Base-by-base conservation (phyloP, 2,329 filamentous ascomycete species). In the Diaporthe australafricana region DNA sequence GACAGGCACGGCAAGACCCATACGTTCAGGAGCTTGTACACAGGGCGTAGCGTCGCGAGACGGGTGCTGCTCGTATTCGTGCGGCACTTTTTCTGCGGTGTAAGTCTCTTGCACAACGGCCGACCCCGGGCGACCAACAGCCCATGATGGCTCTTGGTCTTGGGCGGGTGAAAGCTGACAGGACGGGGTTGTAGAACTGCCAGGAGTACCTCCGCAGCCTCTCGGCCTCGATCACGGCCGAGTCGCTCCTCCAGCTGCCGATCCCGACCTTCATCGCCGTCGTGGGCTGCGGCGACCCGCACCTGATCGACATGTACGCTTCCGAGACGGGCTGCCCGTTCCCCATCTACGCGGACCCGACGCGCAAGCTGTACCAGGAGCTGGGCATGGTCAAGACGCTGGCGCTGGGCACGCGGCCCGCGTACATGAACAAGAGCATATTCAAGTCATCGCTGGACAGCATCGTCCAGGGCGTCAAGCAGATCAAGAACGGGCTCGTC, bases 21-120 rank as follows among this genome's bases (percentile, higher is more conserved):
- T 53, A 83, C 87, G 0, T 94, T 94, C 80, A 88, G 88, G 80
- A 90, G 87, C 75, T 81, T 93, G 35, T 92, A 91, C 79, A 86
- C 84, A 42, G 88, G 89, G 5, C 84, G 80, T 57, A 87, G 88
- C 68, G 84, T 85, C 3, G 84, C 87, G 16, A 83, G 86, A 22
- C 84, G 90, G 3, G 89, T 93, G 35, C 84, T 95, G 40, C 81
- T 94, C 52, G 89, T 95, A 75, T 95, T 95, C 78, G 87, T 95
- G 71, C 88, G 93, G 55, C 93, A 95, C 82, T 95, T 95, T 81
- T 94, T 93, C 85, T 95, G 93, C 79, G 92, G 92, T 45, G 92
- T 94, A 86, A 80, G 91, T 86, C 25, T 14, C 20, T 40, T n/a
- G n/a, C 25, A n/a, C 22, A 38, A n/a, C n/a, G n/a, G n/a, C 16